Percentiles rank a stretch among this genome's conserved stretches.
These are phyloP conservation scores for Arctium minus DNA, from an alignment of 129 eudicot genomes.

Conservation along the genomic window DNA sequence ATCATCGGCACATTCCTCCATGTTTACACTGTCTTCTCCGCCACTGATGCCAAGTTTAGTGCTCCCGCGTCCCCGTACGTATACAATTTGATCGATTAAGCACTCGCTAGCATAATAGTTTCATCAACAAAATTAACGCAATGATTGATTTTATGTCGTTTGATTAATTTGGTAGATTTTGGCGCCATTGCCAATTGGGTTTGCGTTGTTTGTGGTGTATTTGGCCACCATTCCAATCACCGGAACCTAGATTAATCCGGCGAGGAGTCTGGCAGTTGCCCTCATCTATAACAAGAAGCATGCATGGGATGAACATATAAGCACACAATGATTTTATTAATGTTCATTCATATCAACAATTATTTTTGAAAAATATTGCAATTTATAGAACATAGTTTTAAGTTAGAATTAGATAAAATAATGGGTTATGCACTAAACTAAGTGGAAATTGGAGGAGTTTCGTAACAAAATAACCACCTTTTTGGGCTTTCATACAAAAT, in stretches of 20 bases:
- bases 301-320: conserved; percentile 74
- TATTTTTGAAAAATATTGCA: not conserved
- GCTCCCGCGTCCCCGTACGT: conserved; percentile 85
- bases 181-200: conserved; percentile 45
- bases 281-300: conserved; percentile 63
- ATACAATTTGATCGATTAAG: not conserved
- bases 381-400: too few relatives aligned
- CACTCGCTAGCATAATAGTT: not conserved
- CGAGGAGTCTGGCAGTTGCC: conserved; percentile 74
- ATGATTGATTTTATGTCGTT: not conserved
- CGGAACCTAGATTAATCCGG: conserved; percentile 76
- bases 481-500: too few relatives aligned
- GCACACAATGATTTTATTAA: not conserved
- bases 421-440: too few relatives aligned
- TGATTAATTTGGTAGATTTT: conserved; percentile 33
- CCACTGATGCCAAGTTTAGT: conserved; percentile 79
- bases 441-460: too few relatives aligned
- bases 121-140: not conserved
- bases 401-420: too few relatives aligned
- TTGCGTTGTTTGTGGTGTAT: conserved; percentile 26
- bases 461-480: too few relatives aligned
- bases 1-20: conserved; percentile 42
- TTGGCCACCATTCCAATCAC: conserved; percentile 37
- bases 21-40: conserved; percentile 77
- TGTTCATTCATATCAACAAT: not conserved